These are phyloP conservation scores for Solanum clarkiae DNA, from an alignment of 257 asterid genomes.

Conservation along the genomic window DNA sequence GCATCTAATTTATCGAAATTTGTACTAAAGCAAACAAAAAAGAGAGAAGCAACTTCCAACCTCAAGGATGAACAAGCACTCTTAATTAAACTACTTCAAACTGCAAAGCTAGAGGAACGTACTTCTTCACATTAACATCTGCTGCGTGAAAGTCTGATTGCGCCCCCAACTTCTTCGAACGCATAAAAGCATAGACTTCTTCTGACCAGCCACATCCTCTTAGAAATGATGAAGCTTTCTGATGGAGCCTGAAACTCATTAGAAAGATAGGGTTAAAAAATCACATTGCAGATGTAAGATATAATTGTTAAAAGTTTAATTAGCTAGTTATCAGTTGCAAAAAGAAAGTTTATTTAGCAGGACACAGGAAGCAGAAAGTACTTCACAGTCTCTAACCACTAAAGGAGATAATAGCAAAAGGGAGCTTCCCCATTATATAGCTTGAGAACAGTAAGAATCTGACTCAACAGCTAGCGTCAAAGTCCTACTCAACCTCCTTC, in stretches of 20 bases:
- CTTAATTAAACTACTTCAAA: not conserved
- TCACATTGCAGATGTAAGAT: not conserved
- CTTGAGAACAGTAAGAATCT: not conserved
- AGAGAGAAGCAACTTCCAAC: not conserved
- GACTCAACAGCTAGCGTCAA: not conserved
- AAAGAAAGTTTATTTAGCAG: not conserved
- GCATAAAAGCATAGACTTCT: slow-evolving; percentile 67
- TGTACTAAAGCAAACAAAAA: not conserved
- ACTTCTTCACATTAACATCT: slow-evolving; percentile 45
- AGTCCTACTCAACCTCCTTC: not conserved
- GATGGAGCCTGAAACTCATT: slow-evolving; percentile 46
- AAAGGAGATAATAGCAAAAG: not conserved
- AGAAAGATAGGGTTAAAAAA: slow-evolving; percentile 1
- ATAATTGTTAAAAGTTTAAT: not conserved
- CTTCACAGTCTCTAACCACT: not conserved
- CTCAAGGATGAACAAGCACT: not conserved
- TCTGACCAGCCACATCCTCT: slow-evolving; percentile 76
- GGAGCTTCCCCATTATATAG: not conserved
- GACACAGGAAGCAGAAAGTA: not conserved
- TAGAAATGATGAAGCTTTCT: slow-evolving; percentile 60
- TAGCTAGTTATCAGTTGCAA: not conserved
- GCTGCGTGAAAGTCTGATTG: slow-evolving; percentile 23
- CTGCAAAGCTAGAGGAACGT: slow-evolving; percentile 21
- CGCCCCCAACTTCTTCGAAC: slow-evolving; percentile 31
- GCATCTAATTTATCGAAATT: not conserved